Base-by-base conservation (phyloP, 2,329 filamentous ascomycete species). In the Tolypocladium sp. region DNA sequence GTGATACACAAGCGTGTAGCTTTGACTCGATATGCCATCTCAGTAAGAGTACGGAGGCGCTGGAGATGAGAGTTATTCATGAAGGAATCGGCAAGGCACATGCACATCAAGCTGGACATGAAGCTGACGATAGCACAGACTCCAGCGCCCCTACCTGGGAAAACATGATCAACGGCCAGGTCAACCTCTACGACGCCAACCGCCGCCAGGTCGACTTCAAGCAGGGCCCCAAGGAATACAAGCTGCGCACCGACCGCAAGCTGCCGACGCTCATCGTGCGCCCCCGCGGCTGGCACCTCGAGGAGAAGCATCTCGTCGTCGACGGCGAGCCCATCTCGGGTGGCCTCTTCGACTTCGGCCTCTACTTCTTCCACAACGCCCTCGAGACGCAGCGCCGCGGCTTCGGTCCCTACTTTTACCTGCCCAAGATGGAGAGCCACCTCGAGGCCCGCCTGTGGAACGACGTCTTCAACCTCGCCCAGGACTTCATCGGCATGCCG, bases 351-450 rank as follows among this genome's bases (percentile, higher is more conserved):
- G 94, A 99, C 79, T 99, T 97, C 73, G 94, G 94, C 71, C 85
- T 97, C 57, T 97, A 97, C 82, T 97, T 99, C 81, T 97, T 91
- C 88, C 92, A 97, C 86, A 99, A 97, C 75, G 94, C 92, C 64
- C 82, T 87, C 70, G 91, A 97, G 82, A 83, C 93, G 56, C 86
- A 96, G 69, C 88, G 88, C 75, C 85, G 86, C 63, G 94, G 94
- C 62, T 82, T 84, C 65, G 94, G 94, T 57, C 94, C 94, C 60
- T 97, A 99, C 85, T 99, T 96, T 76, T 97, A 97, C 78, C 87
- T 97, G 55, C 91, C 92, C 70, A 97, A 97, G 86, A 92, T 97
- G 90, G 92, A 97, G 79, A 95, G 90, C 57, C 92, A 97, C 77
- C 88, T 97, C 58, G 94, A 99, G 82, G 94, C 94, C 46, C 86